phyloP scores from a whole-genome alignment of 805 yeast species.

The Zygosaccharomyces pseudorouxii region DNA sequence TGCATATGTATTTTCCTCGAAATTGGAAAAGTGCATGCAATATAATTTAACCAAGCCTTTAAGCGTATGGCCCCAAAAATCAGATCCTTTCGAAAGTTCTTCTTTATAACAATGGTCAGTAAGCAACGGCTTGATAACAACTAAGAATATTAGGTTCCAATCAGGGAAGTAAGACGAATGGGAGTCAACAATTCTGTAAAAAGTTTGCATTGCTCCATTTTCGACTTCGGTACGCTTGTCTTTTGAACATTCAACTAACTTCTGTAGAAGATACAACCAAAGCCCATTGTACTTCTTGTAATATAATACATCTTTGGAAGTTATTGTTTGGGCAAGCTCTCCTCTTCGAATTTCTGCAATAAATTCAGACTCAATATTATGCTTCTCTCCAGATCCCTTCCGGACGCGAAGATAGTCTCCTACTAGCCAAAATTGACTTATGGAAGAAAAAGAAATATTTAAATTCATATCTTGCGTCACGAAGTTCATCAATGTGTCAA shows the following conservation, averaged over 20 bases:
- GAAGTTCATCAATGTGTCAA: slow-evolving; percentile 69
- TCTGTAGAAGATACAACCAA: slow-evolving; percentile 61
- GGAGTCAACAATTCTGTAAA: slow-evolving; percentile 74
- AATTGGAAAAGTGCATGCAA: slow-evolving; percentile 44
- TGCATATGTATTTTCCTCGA: slow-evolving; percentile 14
- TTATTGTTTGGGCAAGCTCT: slow-evolving; percentile 29
- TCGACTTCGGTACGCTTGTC: slow-evolving; percentile 76
- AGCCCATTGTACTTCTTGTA: slow-evolving; percentile 38
- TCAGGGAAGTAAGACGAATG: slow-evolving; percentile 54
- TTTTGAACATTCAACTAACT: slow-evolving; percentile 56
- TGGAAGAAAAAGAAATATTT: slow-evolving; percentile 85
- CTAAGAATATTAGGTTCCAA: slow-evolving; percentile 65
- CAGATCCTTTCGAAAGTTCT: slow-evolving; percentile 47
- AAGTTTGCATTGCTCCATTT: slow-evolving; percentile 85
- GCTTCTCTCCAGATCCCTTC: slow-evolving; percentile 7
- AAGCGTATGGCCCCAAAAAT: slow-evolving; percentile 56
- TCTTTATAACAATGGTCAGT: slow-evolving; percentile 23
- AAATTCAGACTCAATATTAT: slow-evolving; percentile 7
- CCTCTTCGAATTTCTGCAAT: slow-evolving; percentile 18
- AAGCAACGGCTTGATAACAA: slow-evolving; percentile 57
- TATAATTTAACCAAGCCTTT: slow-evolving; percentile 64
- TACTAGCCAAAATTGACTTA: slow-evolving; percentile 87
- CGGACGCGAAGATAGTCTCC: slow-evolving; percentile 62
- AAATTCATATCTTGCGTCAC: slow-evolving; percentile 67
- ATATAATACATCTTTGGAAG: slow-evolving; percentile 17